phyloP scores from a whole-genome alignment of 768 basidiomycete species.

The Heimioporus sp. region DNA sequence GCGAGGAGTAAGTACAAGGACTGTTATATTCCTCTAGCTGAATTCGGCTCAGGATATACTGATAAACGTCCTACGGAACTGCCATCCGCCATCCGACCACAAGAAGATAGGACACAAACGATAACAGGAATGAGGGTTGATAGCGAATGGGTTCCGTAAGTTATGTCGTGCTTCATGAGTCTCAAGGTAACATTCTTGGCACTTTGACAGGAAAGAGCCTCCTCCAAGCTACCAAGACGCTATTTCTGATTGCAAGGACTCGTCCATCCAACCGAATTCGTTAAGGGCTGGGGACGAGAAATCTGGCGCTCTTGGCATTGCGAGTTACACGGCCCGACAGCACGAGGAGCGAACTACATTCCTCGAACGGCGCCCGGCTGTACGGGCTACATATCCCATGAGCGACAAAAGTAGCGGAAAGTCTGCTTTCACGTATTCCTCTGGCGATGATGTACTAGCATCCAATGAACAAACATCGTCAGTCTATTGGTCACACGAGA shows the following conservation, averaged over 20 bases:
- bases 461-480: neutral
- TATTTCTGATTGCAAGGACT: neutral
- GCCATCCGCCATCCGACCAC: neutral
- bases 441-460: neutral
- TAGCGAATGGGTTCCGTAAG: slow-evolving; percentile 7
- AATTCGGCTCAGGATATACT: neutral
- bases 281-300: neutral
- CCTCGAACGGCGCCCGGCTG: neutral
- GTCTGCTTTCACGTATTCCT: neutral
- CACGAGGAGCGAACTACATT: neutral
- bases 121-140: neutral
- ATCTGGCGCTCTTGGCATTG: neutral
- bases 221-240: slow-evolving; percentile 16
- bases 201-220: slow-evolving; percentile 1
- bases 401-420: neutral
- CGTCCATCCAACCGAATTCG: neutral
- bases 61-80: neutral
- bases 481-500: neutral
- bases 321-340: neutral
- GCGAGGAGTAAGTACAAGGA: slow-evolving; percentile 1
- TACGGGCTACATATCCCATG: neutral
- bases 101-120: neutral
- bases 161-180: neutral
- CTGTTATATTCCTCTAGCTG: too few relatives aligned
- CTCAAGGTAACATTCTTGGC: too few relatives aligned